These are phyloP conservation scores for Quercus phellos DNA, from an alignment of 331 rosid genomes.

Conservation along the genomic window DNA sequence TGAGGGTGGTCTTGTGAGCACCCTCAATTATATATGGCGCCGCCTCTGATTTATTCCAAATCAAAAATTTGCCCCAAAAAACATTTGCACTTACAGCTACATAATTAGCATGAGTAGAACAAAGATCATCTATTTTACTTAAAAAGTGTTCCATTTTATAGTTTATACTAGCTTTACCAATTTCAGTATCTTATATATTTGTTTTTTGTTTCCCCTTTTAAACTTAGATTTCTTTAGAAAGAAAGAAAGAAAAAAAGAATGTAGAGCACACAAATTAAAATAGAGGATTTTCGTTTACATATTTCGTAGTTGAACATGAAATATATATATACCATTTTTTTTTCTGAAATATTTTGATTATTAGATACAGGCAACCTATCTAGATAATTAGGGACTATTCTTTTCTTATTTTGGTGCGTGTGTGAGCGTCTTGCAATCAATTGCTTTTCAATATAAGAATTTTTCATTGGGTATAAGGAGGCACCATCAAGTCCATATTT, in stretches of 20 bases:
- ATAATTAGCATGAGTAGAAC: too few relatives aligned
- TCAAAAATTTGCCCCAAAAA: slow-evolving; percentile 1
- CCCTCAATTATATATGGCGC: too few relatives aligned
- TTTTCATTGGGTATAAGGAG: background rate
- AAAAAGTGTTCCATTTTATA: too few relatives aligned
- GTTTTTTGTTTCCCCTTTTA: too few relatives aligned
- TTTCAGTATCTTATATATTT: too few relatives aligned
- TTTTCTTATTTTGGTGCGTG: too few relatives aligned
- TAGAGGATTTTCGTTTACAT: too few relatives aligned
- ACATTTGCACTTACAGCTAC: slow-evolving; percentile 2
- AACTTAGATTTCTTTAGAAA: too few relatives aligned
- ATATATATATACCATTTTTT: background rate
- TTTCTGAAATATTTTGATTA: background rate
- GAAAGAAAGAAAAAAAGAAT: too few relatives aligned
- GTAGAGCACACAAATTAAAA: background rate
- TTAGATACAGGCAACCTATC: background rate
- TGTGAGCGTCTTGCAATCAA: background rate
- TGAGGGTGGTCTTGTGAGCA: too few relatives aligned
- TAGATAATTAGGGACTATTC: background rate
- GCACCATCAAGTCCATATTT: background rate
- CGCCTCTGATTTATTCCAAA: background rate
- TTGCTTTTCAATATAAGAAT: background rate
- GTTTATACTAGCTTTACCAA: too few relatives aligned
- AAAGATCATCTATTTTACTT: too few relatives aligned
- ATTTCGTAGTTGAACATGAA: background rate